These are phyloP conservation scores for Sporothrix curviconia DNA, from an alignment of 2,329 filamentous ascomycete genomes.

Conservation along the genomic window DNA sequence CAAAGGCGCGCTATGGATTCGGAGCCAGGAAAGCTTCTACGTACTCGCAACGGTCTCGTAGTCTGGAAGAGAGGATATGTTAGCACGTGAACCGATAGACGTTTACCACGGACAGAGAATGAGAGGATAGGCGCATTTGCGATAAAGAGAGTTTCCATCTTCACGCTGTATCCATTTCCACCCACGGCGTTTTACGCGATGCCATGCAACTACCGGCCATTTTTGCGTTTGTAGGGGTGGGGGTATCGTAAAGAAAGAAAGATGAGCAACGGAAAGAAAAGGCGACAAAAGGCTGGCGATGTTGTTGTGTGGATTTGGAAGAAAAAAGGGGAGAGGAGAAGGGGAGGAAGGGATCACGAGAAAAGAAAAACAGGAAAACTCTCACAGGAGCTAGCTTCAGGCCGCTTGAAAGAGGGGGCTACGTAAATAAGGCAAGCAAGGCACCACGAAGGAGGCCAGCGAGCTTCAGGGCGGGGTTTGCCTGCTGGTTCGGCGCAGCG, in stretches of 20 bases:
- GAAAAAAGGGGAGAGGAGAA: background rate
- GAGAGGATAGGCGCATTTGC: no score
- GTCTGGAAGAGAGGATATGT: slow-evolving; percentile 6
- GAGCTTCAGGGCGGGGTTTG: background rate
- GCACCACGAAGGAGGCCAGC: background rate
- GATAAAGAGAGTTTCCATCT: no score
- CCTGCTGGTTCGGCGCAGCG: background rate
- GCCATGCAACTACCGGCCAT: background rate
- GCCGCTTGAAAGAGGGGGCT: background rate
- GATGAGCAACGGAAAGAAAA: background rate
- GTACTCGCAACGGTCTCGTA: slow-evolving; percentile 17
- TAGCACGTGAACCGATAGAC: background rate
- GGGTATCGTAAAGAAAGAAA: background rate
- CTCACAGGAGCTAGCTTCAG: background rate
- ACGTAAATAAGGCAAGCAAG: background rate
- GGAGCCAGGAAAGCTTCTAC: background rate
- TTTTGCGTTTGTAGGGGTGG: background rate
- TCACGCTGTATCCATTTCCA: background rate
- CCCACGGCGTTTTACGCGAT: background rate
- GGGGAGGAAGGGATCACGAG: background rate
- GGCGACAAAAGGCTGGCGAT: background rate
- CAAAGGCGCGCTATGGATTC: no score
- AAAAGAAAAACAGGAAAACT: background rate
- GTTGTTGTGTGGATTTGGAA: background rate
- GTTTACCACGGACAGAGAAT: background rate